These are phyloP conservation scores for Chaetomium cochliodes DNA, from an alignment of 495 filamentous ascomycete genomes.

Conservation along the genomic window DNA sequence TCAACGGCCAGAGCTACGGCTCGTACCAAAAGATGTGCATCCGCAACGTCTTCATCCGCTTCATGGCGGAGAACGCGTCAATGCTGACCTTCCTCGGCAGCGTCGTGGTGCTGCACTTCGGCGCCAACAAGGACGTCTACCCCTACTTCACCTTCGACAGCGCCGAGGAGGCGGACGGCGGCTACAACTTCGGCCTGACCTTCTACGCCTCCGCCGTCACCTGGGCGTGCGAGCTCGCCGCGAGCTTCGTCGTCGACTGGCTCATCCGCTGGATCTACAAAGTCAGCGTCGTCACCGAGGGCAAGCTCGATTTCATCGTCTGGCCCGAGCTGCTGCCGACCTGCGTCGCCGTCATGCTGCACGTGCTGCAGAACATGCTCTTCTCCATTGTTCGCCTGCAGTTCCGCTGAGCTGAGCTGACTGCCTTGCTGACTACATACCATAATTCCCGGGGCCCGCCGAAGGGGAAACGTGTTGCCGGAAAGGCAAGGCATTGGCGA, in stretches of 20 bases:
- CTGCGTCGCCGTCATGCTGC: conserved; percentile 58
- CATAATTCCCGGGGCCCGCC: background rate
- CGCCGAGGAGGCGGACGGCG: conserved; percentile 38
- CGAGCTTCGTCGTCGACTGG: conserved; percentile 55
- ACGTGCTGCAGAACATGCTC: conserved; percentile 66
- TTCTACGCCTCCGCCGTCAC: conserved; percentile 60
- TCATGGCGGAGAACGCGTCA: conserved; percentile 60
- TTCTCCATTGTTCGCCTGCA: conserved; percentile 61
- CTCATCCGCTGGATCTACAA: conserved; percentile 54
- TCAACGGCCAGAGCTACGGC: conserved; percentile 55
- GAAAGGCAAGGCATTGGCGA: conserved; percentile 13
- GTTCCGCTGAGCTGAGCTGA: conserved; percentile 54
- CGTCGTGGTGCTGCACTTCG: conserved; percentile 60
- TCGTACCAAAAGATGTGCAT: conserved; percentile 61
- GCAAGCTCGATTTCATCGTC: conserved; percentile 56
- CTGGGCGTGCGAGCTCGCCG: conserved; percentile 60
- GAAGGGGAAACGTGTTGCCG: conserved; percentile 10
- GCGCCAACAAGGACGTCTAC: conserved; percentile 59
- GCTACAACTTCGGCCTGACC: conserved; percentile 56
- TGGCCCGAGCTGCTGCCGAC: conserved; percentile 64
- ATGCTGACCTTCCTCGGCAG: conserved; percentile 65
- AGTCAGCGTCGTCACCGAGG: conserved; percentile 59
- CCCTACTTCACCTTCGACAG: conserved; percentile 58
- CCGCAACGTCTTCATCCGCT: conserved; percentile 61
- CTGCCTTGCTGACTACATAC: too few species aligned